A percentile compares a stretch with the other conserved stretches of the same genome.
Evolutionary conservation across 306 rosid genomes (phyloP).

Genomic region (Calophaca sinica): DNA sequence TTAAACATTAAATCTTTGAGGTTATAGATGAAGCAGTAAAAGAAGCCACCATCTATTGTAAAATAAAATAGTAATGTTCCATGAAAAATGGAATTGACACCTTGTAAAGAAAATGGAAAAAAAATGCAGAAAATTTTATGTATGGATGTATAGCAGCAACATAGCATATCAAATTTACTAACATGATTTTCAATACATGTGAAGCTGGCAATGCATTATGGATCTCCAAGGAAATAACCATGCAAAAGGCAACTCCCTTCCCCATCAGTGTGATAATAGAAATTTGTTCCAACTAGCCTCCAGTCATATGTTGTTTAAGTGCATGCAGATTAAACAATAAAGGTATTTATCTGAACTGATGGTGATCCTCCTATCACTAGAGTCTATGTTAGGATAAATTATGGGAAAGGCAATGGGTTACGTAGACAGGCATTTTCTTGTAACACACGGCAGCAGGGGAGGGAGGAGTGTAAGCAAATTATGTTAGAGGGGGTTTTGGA

Average conservation of each 20-base stretch:
- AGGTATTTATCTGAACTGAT: too few relatives aligned
- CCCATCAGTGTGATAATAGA: too few relatives aligned
- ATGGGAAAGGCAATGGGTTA: too few relatives aligned
- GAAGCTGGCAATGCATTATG: background rate
- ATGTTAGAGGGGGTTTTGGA: too few relatives aligned
- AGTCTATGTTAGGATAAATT: too few relatives aligned
- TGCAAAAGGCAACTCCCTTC: background rate
- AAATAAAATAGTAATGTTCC: background rate
- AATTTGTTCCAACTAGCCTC: too few relatives aligned
- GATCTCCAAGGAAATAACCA: background rate
- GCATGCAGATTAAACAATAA: too few relatives aligned
- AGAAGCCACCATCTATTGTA: slow-evolving; percentile 5
- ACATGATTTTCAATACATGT: slow-evolving; percentile 3
- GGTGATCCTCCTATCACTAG: too few relatives aligned
- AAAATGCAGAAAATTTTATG: background rate
- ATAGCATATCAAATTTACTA: background rate
- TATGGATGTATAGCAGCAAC: background rate
- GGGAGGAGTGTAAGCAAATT: too few relatives aligned
- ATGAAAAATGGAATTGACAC: background rate
- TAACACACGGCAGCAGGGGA: too few relatives aligned
- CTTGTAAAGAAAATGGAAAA: background rate
- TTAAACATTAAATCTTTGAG: background rate
- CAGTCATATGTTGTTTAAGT: too few relatives aligned
- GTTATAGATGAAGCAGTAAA: background rate
- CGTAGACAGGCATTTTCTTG: too few relatives aligned